Conservation (phyloP, 768 basidiomycete genomes). For the Russula abietina region DNA sequence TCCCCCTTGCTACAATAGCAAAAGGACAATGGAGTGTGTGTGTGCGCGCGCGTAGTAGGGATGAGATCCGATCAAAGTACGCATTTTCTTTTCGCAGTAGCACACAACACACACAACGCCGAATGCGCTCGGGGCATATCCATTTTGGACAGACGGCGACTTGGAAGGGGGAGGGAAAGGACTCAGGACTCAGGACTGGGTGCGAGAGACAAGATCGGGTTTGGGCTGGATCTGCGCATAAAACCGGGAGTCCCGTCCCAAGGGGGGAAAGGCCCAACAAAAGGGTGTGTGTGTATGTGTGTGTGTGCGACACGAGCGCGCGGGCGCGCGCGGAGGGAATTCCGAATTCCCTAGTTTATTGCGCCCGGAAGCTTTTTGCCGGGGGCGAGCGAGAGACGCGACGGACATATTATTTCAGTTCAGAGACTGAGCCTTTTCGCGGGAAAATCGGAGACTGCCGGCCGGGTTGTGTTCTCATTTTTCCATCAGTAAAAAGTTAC, state of each 20-base stretch:
- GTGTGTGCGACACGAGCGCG: no score
- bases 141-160: conserved; percentile 20
- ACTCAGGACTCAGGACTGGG: neutral
- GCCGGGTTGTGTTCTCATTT: conserved; percentile 16
- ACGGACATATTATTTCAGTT: no score
- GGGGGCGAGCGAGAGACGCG: no score
- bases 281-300: neutral
- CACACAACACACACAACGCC: conserved; percentile 8
- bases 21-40: no score
- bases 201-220: conserved; percentile 13
- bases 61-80: conserved; percentile 17
- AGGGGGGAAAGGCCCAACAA: neutral
- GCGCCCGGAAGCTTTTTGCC: conserved; percentile 20
- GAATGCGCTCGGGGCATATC: conserved; percentile 18
- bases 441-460: conserved; percentile 9
- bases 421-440: no score
- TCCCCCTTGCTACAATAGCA: no score
- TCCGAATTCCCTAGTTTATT: conserved; percentile 17
- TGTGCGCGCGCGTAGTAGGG: no score
- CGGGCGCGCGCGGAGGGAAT: no score
- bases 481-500: no score
- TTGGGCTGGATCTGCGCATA: conserved; percentile 10
- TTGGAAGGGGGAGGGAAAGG: conserved; percentile 15
- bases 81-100: neutral
- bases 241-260: conserved; percentile 3